These are phyloP conservation scores for Nakazawaea wyomingensis DNA, from an alignment of 805 yeast species.

Conservation along the genomic window DNA sequence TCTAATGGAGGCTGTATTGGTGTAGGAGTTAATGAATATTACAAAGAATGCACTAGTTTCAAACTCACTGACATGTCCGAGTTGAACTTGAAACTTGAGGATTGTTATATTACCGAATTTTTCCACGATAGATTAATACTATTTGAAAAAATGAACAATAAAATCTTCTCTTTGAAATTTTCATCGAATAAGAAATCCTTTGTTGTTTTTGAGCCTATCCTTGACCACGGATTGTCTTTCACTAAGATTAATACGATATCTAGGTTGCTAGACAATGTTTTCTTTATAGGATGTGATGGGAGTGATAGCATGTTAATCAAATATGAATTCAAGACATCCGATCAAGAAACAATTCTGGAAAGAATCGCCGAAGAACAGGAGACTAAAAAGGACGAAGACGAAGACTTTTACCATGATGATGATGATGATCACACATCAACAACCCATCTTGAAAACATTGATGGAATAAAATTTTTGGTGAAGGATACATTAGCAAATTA, in stretches of 20 bases:
- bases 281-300: conserved; percentile 58
- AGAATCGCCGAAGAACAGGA: conserved; percentile 18
- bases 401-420: conserved; percentile 35
- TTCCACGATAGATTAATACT: conserved; percentile 3
- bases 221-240: conserved; percentile 27
- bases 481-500: conserved; percentile 41
- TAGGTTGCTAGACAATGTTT: conserved; percentile 23
- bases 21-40: conserved; percentile 55
- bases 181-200: conserved; percentile 10
- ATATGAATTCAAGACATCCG: conserved; percentile 25
- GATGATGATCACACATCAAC: conserved; percentile 24
- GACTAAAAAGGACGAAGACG: conserved; percentile 35
- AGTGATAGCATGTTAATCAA: conserved; percentile 53
- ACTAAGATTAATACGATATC: conserved; percentile 20
- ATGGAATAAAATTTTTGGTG: conserved; percentile 5
- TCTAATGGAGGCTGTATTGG: conserved; percentile 66
- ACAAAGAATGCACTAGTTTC: conserved; percentile 34
- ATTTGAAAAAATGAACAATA: conserved; percentile 2
- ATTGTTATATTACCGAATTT: conserved; percentile 34
- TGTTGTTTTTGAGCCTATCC: conserved; percentile 25
- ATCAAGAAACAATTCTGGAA: conserved; percentile 2
- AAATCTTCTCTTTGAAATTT: conserved; percentile 2
- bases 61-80: conserved; percentile 39
- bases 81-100: conserved; percentile 52
- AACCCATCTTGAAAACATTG: background rate